These are phyloP conservation scores for Chaetomium globosum DNA, from an alignment of 2,329 filamentous ascomycete genomes.

Conservation along the genomic window DNA sequence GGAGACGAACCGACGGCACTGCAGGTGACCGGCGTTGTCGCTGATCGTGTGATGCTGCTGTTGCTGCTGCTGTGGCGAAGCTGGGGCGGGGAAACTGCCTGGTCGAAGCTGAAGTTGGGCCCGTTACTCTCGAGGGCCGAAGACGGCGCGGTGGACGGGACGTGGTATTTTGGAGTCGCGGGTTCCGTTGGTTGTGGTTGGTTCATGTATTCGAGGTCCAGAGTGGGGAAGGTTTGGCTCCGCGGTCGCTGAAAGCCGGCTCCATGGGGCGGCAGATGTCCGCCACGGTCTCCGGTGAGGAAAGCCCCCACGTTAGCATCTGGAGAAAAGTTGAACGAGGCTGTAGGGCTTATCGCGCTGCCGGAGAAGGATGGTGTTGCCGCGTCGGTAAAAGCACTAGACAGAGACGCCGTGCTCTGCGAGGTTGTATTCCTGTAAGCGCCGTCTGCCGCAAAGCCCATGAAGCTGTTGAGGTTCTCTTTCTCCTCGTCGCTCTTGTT, in stretches of 20 bases:
- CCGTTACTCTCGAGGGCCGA: conserved; percentile 54
- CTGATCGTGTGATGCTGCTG: conserved; percentile 47
- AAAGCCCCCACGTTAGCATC: conserved; percentile 72
- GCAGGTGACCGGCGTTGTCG: conserved; percentile 32
- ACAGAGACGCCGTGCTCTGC: conserved; percentile 67
- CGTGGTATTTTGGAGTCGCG: conserved; percentile 54
- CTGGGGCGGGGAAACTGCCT: conserved; percentile 48
- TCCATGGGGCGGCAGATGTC: conserved; percentile 41
- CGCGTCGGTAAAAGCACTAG: conserved; percentile 67
- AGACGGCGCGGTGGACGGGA: conserved; percentile 52
- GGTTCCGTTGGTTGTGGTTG: conserved; percentile 49
- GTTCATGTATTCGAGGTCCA: conserved; percentile 63
- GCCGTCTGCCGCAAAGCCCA: conserved; percentile 59
- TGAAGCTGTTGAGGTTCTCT: conserved; percentile 56
- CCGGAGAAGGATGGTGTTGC: conserved; percentile 69
- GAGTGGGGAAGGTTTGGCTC: conserved; percentile 81
- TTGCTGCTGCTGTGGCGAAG: conserved; percentile 58
- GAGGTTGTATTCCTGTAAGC: conserved; percentile 66
- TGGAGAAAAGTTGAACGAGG: conserved; percentile 74
- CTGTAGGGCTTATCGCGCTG: conserved; percentile 72
- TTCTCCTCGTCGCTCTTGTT: conserved; percentile 70
- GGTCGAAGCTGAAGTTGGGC: conserved; percentile 50
- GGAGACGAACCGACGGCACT: conserved; percentile 59
- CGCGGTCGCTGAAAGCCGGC: conserved; percentile 69
- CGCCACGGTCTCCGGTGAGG: conserved; percentile 45